Conservation (phyloP, 2,329 filamentous ascomycete genomes). For the Colletotrichum sp. region DNA sequence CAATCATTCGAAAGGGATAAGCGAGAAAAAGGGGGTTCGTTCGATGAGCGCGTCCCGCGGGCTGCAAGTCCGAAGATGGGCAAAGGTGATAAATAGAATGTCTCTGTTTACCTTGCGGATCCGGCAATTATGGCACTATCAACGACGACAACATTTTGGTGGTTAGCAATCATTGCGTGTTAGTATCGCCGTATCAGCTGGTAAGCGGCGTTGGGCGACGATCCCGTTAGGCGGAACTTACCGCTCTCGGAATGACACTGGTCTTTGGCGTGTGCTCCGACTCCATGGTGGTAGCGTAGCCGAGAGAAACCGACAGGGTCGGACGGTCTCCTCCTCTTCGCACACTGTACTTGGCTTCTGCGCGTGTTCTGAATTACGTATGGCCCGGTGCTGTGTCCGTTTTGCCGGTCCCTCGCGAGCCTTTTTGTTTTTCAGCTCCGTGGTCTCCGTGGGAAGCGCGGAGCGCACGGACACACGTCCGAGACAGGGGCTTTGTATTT, state of each 20-base stretch:
- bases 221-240: neutral
- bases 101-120: constrained; percentile 3
- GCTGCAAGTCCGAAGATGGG: neutral
- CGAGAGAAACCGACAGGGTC: neutral
- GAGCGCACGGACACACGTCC: neutral
- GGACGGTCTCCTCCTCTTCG: neutral
- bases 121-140: constrained; percentile 11
- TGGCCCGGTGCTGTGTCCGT: neutral
- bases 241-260: constrained; percentile 10
- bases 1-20: neutral
- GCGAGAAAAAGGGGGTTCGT: neutral
- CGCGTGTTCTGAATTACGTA: neutral
- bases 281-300: neutral
- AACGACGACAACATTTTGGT: neutral
- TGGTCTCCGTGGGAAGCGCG: constrained; percentile 1
- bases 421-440: constrained; percentile 1
- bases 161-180: neutral
- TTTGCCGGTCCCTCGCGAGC: neutral
- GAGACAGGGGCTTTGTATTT: neutral
- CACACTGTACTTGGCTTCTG: neutral
- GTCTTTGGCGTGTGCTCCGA: neutral
- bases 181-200: neutral
- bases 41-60: neutral
- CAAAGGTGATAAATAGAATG: neutral
- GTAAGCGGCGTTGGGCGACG: neutral